Conservation (phyloP, 441 rosid genomes). For the Adansonia madagascariensis region DNA sequence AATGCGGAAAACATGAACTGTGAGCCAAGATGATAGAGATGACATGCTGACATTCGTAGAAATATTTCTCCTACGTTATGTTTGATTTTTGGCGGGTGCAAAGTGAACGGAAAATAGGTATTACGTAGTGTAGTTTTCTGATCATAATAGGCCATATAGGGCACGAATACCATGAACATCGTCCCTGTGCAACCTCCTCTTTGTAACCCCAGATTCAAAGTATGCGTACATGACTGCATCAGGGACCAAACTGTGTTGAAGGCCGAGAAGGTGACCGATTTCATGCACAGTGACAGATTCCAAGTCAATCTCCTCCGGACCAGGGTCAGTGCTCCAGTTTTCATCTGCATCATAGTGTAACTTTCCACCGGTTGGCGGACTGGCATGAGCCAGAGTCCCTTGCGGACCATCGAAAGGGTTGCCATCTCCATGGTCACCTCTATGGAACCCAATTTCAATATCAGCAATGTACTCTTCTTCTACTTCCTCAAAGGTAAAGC, state of each 20-base stretch:
- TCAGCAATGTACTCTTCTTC: neutral
- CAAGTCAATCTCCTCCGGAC: conserved; percentile 23
- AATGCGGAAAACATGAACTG: neutral
- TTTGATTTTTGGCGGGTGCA: too few species aligned
- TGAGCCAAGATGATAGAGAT: neutral
- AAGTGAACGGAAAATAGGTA: neutral
- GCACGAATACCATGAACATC: conserved; percentile 29
- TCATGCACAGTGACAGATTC: conserved; percentile 36
- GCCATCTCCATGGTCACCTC: conserved; percentile 15
- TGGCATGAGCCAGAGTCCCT: conserved; percentile 24
- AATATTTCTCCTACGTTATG: neutral
- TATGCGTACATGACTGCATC: conserved; percentile 29
- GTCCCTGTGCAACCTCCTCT: conserved; percentile 22
- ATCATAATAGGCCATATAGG: conserved; percentile 14
- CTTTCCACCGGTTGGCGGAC: neutral
- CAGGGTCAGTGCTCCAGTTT: conserved; percentile 21
- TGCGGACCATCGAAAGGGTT: conserved; percentile 22
- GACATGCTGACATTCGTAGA: neutral
- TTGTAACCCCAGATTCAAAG: neutral
- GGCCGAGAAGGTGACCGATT: conserved; percentile 36
- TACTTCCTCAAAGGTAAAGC: conserved; percentile 18
- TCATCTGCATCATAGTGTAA: conserved; percentile 26
- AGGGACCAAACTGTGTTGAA: conserved; percentile 15
- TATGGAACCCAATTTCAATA: conserved; percentile 15
- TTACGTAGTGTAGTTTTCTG: neutral